Base-by-base conservation (phyloP, 352 stramenopile species). In the Globisporangium middletonii region DNA sequence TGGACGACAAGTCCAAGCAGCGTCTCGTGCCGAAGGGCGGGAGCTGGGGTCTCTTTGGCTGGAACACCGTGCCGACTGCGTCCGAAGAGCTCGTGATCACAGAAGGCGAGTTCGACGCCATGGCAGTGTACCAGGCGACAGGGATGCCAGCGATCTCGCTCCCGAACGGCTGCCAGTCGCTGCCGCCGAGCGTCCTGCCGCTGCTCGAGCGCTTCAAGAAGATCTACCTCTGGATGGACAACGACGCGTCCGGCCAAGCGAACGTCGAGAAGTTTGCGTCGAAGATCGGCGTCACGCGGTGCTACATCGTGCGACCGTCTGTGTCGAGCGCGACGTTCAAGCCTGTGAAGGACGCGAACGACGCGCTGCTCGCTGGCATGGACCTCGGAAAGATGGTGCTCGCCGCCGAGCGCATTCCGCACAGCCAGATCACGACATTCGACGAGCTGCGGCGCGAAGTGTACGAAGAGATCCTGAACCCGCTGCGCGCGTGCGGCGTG, bases 211-310 rank as follows among this genome's bases (percentile, higher is more conserved):
- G 83, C 5, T 99, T 99, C 67, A 87, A 97, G 60, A 95, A 88
- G 42, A 97, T 99, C 44, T 98, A 98, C 73, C 68, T 99, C 26
- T 99, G 97, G 97, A 98, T 99, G 92, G 97, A 99, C 75, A 97
- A 97, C 59, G 97, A 99, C 71, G 77, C 75, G 11, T 85, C 95
- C 0, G 96, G 97, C 13, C 77, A 96, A 67, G 91, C 97, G 42
- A 98, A 95, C 55, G 89, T 97, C 4, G 89, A 98, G 51, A 98
- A 98, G 64, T 99, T 99, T 68, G 89, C 92, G 3, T 73, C 90
- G 61, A 99, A 99, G 63, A 74, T 99, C 33, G 97, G 97, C 30
- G 71, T 94, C 55, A 71, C 75, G 47, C 81, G 89, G 19, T 93
- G 82, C 69, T 96, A 97, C 51, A 89, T 99, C 59, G 95, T 99